Base-by-base conservation (phyloP, 225 moss, liverwort and hornwort species). In the Pseudisothecium myosuroides region DNA sequence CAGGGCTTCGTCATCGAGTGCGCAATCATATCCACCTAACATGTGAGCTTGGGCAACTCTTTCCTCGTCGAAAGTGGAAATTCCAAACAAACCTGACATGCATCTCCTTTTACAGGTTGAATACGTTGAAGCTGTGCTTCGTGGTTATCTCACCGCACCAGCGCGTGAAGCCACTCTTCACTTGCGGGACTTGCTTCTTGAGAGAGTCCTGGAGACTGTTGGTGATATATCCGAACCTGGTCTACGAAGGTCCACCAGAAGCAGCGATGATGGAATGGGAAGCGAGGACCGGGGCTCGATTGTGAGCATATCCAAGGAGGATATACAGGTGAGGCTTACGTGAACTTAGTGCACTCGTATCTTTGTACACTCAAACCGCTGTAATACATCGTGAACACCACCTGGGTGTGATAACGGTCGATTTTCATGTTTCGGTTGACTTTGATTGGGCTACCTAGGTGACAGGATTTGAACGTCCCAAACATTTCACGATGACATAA, bases 41-140 rank as follows among this genome's bases (percentile, higher is more conserved):
- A 31, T 61, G 41, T 63, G 19, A 61, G 52, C 64, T 37, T 64
- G 45, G n/a, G 43, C 37, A 61, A 54, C 37, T 60, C 58, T 67
- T 62, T 62, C 5, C 23, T 80, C 64, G 77, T 82, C 85, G 7
- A 80, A 52, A 66, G 52, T 83, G 69, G 54, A 47, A 58, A 66
- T 83, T 83, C 58, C 43, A 63, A 85, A 71, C 47, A 54, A 68
- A 41, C 50, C 59, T 80, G 88, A 72, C 64, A 41, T 88, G 49
- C n/a, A 47, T 67, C 50, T 88, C n/a, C 54, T 71, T 65, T 55
- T 79, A 82, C 92, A 96, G 98, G 90, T 99, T 90, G 96, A 96
- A 85, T 99, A 97, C 85, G 89, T 97, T 87, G 97, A 99, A 91
- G 94, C 98, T 87, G 96, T 99, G 85, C 92, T 99, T 82, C 91